A percentile compares a stretch with the other conserved stretches of the same genome.
Conservation (phyloP, 306 rosid species). For the Sicyos edulis region DNA sequence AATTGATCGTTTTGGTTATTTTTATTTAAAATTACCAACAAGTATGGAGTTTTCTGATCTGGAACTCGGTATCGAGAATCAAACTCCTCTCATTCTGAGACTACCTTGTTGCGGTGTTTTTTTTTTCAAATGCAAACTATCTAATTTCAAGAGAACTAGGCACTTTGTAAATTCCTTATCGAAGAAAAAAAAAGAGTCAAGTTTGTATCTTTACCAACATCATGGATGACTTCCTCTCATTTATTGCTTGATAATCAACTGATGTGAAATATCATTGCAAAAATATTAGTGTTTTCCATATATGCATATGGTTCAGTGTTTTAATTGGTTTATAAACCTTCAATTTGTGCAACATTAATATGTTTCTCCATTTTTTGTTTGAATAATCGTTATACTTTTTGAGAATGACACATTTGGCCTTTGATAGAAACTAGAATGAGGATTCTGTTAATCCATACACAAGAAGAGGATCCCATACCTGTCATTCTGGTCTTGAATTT, state of each 20-base stretch:
- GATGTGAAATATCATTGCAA: background rate
- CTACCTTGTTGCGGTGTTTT: background rate
- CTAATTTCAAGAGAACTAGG: background rate
- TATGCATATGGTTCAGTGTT: background rate
- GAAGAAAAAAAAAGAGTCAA: background rate
- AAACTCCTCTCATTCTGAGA: background rate
- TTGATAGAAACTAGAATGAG: background rate
- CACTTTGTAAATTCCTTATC: background rate
- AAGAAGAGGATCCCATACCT: background rate
- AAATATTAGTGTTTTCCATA: background rate
- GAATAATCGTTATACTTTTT: background rate
- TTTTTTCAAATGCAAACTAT: background rate
- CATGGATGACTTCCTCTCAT: background rate
- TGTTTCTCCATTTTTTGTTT: background rate
- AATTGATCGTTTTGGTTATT: background rate
- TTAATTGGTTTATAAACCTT: constrained; percentile 1
- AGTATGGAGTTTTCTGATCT: constrained; percentile 6
- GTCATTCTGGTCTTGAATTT: background rate
- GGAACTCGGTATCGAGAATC: background rate
- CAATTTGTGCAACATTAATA: background rate
- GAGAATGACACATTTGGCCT: background rate
- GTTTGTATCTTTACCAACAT: background rate
- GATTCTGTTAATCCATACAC: background rate
- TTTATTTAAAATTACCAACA: background rate
- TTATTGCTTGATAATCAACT: background rate